A percentile compares a stretch with the other conserved stretches of the same genome.
Evolutionary conservation across 1,139 yeast species (phyloP).

Genomic region (Pichia inconspicua): DNA sequence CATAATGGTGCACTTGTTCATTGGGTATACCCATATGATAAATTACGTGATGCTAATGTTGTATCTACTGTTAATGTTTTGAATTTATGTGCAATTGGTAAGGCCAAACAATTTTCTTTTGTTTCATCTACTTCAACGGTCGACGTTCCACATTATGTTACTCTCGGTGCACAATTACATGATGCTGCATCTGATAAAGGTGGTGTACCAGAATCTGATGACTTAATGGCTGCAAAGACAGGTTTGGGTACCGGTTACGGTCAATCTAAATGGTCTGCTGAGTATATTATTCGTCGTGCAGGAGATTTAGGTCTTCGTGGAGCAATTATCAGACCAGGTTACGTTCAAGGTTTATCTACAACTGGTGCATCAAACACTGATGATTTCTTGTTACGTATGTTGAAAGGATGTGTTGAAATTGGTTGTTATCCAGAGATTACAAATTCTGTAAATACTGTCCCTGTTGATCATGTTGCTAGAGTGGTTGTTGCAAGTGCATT

Average conservation of each 20-base stretch:
- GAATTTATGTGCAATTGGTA: slow-evolving; percentile 69
- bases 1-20: slow-evolving; percentile 98
- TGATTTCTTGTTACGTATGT: slow-evolving; percentile 87
- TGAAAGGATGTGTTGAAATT: slow-evolving; percentile 88
- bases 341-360: slow-evolving; percentile 76
- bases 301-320: slow-evolving; percentile 84
- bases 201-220: slow-evolving; percentile 79
- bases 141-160: slow-evolving; percentile 75
- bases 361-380: slow-evolving; percentile 93
- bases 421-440: slow-evolving; percentile 79
- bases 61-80: slow-evolving; percentile 78
- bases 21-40: slow-evolving; percentile 95
- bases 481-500: slow-evolving; percentile 79
- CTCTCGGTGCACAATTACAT: slow-evolving; percentile 59
- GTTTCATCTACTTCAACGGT: slow-evolving; percentile 93
- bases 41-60: slow-evolving; percentile 89
- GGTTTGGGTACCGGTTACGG: slow-evolving; percentile 94
- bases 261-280: slow-evolving; percentile 97
- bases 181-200: slow-evolving; percentile 48
- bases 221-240: slow-evolving; percentile 65
- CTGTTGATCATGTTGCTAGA: slow-evolving; percentile 96
- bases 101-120: slow-evolving; percentile 78
- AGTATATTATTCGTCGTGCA: slow-evolving; percentile 77
- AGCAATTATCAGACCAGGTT: slow-evolving; percentile 89
- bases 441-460: slow-evolving; percentile 91